phyloP scores from a whole-genome alignment of 2,329 filamentous ascomycete genomes.

The Monosporascus sp. region DNA sequence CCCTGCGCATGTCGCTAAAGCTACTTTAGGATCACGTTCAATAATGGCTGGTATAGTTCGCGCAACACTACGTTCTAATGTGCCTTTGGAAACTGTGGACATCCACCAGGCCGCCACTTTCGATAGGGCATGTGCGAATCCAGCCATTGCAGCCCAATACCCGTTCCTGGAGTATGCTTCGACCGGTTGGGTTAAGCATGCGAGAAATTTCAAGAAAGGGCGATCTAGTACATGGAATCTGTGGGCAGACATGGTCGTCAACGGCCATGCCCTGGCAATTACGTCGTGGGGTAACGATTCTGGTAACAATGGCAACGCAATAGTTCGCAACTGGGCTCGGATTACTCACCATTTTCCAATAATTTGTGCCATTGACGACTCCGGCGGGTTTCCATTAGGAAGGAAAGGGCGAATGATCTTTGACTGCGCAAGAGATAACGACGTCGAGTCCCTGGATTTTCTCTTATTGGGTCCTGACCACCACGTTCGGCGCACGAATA shows the following conservation, averaged over 20 bases:
- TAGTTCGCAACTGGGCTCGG: neutral
- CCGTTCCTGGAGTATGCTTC: constrained; percentile 9
- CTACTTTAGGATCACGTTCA: neutral
- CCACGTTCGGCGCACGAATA: too few relatives aligned
- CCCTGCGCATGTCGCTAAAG: neutral
- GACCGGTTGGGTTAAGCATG: constrained; percentile 7
- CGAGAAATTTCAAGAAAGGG: constrained; percentile 2
- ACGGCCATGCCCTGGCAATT: neutral
- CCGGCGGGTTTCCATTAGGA: too few relatives aligned
- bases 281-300: neutral
- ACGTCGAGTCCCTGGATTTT: too few relatives aligned
- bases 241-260: constrained; percentile 1
- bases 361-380: neutral
- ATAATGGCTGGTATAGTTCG: neutral
- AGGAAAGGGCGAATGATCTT: too few relatives aligned
- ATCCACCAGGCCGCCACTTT: neutral
- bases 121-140: too few relatives aligned
- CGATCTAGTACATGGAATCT: constrained; percentile 4
- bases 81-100: neutral
- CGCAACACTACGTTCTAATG: neutral
- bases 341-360: neutral
- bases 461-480: too few relatives aligned
- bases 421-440: too few relatives aligned
- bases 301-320: neutral
- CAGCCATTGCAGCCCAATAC: neutral